These are phyloP conservation scores for Debaryomyces sp. DNA, from an alignment of 1,139 yeast species.

Conservation along the genomic window DNA sequence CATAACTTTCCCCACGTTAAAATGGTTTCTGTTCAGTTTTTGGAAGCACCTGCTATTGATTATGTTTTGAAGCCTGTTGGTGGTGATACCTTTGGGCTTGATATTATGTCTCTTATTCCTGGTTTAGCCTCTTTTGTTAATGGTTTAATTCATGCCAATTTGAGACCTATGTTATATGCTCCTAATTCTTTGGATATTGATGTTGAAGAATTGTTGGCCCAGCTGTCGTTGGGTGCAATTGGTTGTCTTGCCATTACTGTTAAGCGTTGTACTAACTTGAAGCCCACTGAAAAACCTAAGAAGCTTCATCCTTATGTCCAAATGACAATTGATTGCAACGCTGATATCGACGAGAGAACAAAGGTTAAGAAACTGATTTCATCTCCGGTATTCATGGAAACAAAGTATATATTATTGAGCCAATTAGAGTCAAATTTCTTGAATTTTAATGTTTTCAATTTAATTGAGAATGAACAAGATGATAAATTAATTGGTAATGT, in stretches of 20 bases:
- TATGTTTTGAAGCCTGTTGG: conserved; percentile 85
- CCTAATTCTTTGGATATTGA: conserved; percentile 78
- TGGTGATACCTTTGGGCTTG: conserved; percentile 81
- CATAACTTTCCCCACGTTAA: conserved; percentile 75
- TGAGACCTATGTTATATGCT: conserved; percentile 79
- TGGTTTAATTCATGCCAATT: conserved; percentile 64
- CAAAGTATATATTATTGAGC: conserved; percentile 60
- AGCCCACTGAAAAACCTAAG: conserved; percentile 40
- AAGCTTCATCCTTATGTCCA: conserved; percentile 64
- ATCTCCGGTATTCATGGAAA: conserved; percentile 67
- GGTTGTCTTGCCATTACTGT: conserved; percentile 70
- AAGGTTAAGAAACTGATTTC: conserved; percentile 56
- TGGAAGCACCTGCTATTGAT: conserved; percentile 78
- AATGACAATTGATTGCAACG: conserved; percentile 47
- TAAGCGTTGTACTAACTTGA: conserved; percentile 53
- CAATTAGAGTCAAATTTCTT: conserved; percentile 58
- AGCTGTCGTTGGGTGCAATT: conserved; percentile 62
- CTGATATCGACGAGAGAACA: conserved; percentile 51
- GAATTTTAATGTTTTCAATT: conserved; percentile 55
- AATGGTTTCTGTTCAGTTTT: conserved; percentile 66
- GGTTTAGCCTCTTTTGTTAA: conserved; percentile 77
- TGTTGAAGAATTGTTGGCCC: conserved; percentile 69
- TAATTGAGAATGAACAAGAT: conserved; percentile 52
- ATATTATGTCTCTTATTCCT: conserved; percentile 80
- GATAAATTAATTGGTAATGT: conserved; percentile 60